Evolutionary conservation across 306 rosid genomes (phyloP).

Genomic region (Prunus fruticosa): DNA sequence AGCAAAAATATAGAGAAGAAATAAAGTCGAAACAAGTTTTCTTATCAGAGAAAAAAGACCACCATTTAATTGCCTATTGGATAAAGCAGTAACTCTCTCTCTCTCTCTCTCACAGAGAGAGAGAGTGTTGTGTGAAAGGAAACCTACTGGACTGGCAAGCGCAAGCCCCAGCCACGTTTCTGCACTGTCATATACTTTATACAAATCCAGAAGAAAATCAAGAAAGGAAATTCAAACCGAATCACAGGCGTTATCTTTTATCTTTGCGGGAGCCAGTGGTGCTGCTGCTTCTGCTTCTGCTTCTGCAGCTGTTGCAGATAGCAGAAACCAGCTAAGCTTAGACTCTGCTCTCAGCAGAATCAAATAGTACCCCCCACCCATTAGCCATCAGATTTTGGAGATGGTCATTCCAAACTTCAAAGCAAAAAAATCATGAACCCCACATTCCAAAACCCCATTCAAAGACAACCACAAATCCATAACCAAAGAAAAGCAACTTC

Average conservation of each 20-base stretch:
- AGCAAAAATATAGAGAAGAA: constrained; percentile 13
- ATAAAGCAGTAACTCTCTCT: constrained; percentile 13
- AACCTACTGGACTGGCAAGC: constrained; percentile 22
- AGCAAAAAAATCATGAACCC: neutral
- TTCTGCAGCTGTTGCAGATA: neutral
- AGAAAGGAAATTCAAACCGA: neutral
- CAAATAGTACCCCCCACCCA: neutral
- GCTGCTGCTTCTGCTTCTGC: neutral
- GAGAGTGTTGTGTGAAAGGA: constrained; percentile 15
- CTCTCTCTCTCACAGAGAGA: neutral
- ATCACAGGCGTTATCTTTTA: constrained; percentile 26
- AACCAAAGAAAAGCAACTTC: neutral
- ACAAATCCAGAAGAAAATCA: constrained; percentile 33
- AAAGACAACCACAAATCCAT: constrained; percentile 14
- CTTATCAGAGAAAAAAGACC: neutral
- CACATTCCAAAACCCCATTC: neutral
- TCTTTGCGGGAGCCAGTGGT: constrained; percentile 12
- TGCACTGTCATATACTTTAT: constrained; percentile 41
- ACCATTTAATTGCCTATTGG: constrained; percentile 11
- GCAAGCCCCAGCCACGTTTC: constrained; percentile 57
- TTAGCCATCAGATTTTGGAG: neutral
- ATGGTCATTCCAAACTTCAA: constrained; percentile 28
- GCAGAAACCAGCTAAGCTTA: neutral
- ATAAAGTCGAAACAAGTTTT: neutral
- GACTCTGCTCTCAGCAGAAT: neutral